Percentiles rank a stretch among this genome's conserved stretches.
Conservation (phyloP, 331 rosid species). For the Pyracantha coccinea region DNA sequence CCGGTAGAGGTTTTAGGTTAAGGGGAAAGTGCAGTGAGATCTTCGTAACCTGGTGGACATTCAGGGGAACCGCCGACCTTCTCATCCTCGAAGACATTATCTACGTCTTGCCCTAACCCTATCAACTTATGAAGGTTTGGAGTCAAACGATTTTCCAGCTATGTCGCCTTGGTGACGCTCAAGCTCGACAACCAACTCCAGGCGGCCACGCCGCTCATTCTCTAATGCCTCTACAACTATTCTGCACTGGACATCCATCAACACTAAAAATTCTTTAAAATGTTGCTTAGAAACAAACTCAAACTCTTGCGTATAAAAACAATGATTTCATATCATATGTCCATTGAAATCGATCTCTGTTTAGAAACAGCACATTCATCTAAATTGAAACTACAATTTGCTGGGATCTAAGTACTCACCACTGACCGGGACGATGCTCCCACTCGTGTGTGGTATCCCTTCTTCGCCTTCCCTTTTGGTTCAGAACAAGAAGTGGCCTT, state of each 20-base stretch:
- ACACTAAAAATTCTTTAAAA: background rate
- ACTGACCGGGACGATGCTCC: too few species aligned
- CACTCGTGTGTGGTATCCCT: too few species aligned
- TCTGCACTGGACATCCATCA: too few species aligned
- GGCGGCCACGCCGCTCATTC: background rate
- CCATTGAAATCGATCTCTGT: too few species aligned
- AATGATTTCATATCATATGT: background rate
- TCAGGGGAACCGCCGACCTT: background rate
- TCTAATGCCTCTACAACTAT: background rate
- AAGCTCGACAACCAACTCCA: background rate
- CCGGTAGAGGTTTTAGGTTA: too few species aligned
- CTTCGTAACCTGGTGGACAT: background rate
- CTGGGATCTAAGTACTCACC: too few species aligned
- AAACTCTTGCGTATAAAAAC: background rate
- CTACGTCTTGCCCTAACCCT: rapidly evolving
- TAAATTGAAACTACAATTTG: background rate
- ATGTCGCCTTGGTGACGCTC: rapidly evolving
- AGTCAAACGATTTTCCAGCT: too few species aligned
- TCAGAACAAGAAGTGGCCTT: rapidly evolving
- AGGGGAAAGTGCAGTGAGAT: background rate
- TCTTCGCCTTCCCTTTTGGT: too few species aligned
- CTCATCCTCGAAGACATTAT: background rate
- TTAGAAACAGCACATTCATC: too few species aligned
- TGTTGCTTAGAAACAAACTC: background rate
- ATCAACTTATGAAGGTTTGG: rapidly evolving